Percentiles rank a stretch among this genome's conserved stretches.
Evolutionary conservation across 257 asterid species (phyloP).

Genomic region (Penstemon eatonii): DNA sequence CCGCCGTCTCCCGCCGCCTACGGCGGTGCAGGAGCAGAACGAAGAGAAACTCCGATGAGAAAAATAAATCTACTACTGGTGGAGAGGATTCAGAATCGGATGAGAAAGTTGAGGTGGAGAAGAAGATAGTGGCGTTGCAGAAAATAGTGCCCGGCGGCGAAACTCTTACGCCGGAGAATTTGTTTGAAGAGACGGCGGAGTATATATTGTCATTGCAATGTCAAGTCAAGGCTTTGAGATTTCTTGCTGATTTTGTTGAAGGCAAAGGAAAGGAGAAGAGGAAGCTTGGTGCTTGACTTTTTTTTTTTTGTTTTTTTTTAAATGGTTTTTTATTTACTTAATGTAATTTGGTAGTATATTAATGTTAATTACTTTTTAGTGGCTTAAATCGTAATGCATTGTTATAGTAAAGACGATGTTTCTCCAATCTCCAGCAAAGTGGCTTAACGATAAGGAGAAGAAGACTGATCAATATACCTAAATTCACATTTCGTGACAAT

Average conservation of each 20-base stretch:
- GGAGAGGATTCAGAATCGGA: conserved; percentile 14
- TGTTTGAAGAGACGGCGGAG: conserved; percentile 65
- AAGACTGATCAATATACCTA: too few relatives aligned
- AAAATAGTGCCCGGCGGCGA: conserved; percentile 73
- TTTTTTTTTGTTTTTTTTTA: neutral
- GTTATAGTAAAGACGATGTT: too few relatives aligned
- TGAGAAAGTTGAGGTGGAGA: conserved; percentile 46
- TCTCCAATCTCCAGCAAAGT: too few relatives aligned
- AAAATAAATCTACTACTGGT: neutral
- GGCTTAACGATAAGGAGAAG: too few relatives aligned
- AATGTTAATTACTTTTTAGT: too few relatives aligned
- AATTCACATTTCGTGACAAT: too few relatives aligned
- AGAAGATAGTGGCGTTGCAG: conserved; percentile 52
- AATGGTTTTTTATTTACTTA: too few relatives aligned
- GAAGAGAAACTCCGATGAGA: conserved; percentile 16
- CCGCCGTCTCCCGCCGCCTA: conserved; percentile 23
- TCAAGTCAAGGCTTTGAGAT: conserved; percentile 52
- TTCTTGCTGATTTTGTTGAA: conserved; percentile 47
- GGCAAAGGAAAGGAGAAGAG: conserved; percentile 36
- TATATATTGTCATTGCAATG: conserved; percentile 53
- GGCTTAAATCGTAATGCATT: too few relatives aligned
- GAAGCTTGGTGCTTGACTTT: conserved; percentile 48
- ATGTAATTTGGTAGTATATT: too few relatives aligned
- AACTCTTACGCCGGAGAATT: conserved; percentile 39
- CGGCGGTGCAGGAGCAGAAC: conserved; percentile 27